These are phyloP conservation scores for Clitopilus hobsonii DNA, from an alignment of 768 basidiomycete genomes.

Conservation along the genomic window DNA sequence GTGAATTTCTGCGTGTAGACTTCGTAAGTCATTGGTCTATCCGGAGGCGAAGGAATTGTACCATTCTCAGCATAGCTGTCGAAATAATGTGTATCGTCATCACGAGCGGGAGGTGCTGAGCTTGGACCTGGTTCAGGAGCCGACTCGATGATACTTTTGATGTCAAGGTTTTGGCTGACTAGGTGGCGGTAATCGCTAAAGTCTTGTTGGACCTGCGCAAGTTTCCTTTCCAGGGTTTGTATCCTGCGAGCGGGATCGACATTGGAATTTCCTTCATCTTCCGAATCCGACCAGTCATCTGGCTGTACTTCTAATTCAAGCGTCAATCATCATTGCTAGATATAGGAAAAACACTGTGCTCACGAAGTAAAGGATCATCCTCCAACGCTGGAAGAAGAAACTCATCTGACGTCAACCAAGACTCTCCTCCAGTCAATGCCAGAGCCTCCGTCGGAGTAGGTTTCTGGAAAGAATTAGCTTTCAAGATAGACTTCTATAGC, in stretches of 20 bases:
- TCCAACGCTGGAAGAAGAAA: constrained; percentile 80
- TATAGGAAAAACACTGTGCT: constrained; percentile 21
- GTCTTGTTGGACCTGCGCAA: constrained; percentile 54
- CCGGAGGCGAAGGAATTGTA: too few species aligned
- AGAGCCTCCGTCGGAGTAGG: constrained; percentile 38
- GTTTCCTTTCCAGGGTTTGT: constrained; percentile 53
- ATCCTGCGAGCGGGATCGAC: constrained; percentile 42
- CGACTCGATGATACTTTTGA: constrained; percentile 38
- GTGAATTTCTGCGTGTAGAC: constrained; percentile 85
- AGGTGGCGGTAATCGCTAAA: constrained; percentile 58
- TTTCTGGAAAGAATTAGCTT: constrained; percentile 36
- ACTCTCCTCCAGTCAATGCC: constrained; percentile 51
- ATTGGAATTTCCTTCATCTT: constrained; percentile 43
- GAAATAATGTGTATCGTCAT: constrained; percentile 95
- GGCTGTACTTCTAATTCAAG: constrained; percentile 50
- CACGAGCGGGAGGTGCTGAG: constrained; percentile 36
- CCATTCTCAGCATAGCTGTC: constrained; percentile 87
- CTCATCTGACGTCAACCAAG: constrained; percentile 68
- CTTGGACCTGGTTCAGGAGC: constrained; percentile 26
- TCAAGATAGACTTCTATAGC: constrained; percentile 6
- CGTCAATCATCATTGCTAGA: neutral
- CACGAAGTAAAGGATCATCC: constrained; percentile 89
- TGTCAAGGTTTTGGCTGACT: constrained; percentile 48
- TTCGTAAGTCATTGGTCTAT: neutral
- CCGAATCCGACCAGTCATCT: constrained; percentile 76